Evolutionary conservation across 148 eudicot genomes (phyloP).

Genomic region (Agrostemma githago): DNA sequence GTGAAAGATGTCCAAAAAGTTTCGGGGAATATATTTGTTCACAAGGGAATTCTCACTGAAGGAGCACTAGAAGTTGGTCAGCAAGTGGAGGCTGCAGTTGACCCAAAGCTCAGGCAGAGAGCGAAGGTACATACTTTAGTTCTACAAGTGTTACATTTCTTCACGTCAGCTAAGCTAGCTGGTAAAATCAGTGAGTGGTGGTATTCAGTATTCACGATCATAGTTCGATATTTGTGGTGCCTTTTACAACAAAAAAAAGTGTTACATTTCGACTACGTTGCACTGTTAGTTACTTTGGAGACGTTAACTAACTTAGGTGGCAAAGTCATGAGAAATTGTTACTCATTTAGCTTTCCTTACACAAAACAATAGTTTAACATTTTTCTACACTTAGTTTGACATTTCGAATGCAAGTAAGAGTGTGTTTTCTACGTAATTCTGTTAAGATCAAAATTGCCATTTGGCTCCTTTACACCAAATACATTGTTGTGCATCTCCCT

Average conservation of each 20-base stretch:
- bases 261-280: background rate
- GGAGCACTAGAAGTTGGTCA: slow-evolving; percentile 73
- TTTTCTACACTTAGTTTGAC: background rate
- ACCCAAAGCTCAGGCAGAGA: slow-evolving; percentile 78
- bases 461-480: background rate
- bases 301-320: background rate
- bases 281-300: background rate
- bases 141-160: background rate
- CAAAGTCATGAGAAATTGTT: background rate
- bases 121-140: slow-evolving; percentile 51
- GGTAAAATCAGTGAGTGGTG: background rate
- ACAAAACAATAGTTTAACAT: background rate
- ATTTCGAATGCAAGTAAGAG: background rate
- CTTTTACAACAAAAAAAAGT: background rate
- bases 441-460: background rate
- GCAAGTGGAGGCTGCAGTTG: slow-evolving; percentile 88
- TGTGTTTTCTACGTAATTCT: background rate
- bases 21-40: slow-evolving; percentile 68
- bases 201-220: background rate
- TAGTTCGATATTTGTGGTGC: background rate
- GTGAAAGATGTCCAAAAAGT: slow-evolving; percentile 83
- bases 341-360: background rate
- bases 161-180: too few relatives aligned
- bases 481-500: background rate
- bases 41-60: slow-evolving; percentile 60